Evolutionary conservation across 352 stramenopile genomes (phyloP).

Genomic region (Pythium rhizo-oryzae): DNA sequence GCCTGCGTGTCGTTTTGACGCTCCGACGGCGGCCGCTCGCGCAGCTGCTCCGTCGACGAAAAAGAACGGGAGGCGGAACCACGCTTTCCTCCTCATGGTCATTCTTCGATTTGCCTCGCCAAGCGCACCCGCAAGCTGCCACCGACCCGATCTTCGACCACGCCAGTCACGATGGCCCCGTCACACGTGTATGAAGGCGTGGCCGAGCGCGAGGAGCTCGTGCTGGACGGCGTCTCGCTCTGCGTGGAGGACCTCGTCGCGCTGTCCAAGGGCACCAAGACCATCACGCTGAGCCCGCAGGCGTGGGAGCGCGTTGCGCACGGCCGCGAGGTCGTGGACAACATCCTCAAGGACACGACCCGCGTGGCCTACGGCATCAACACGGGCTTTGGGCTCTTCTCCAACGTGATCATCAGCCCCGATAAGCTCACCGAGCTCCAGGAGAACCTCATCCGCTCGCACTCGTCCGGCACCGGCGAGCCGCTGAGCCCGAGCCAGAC

Average conservation of each 20-base stretch:
- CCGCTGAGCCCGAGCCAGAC: slow-evolving; percentile 75
- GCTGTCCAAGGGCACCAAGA: slow-evolving; percentile 62
- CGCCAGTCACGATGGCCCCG: slow-evolving; percentile 5
- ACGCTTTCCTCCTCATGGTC: background rate
- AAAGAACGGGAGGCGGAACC: slow-evolving; percentile 14
- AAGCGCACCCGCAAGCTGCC: background rate
- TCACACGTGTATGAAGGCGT: slow-evolving; percentile 20
- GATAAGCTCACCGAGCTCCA: slow-evolving; percentile 88
- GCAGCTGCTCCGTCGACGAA: slow-evolving; percentile 22
- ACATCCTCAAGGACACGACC: slow-evolving; percentile 80
- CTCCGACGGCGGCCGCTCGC: background rate
- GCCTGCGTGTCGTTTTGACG: background rate
- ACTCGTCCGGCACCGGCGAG: slow-evolving; percentile 80
- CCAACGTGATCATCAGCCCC: slow-evolving; percentile 86
- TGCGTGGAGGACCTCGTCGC: slow-evolving; percentile 71
- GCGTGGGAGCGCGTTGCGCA: slow-evolving; percentile 78
- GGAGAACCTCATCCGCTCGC: slow-evolving; percentile 83
- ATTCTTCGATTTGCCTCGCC: slow-evolving; percentile 17
- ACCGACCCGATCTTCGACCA: background rate
- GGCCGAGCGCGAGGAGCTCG: slow-evolving; percentile 32
- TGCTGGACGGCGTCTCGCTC: slow-evolving; percentile 72
- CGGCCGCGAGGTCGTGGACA: slow-evolving; percentile 82
- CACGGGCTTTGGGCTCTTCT: slow-evolving; percentile 92
- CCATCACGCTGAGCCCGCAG: slow-evolving; percentile 60
- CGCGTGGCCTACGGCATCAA: slow-evolving; percentile 92